These are phyloP conservation scores for Raphanus sativus DNA, from an alignment of 345 rosid species.

Conservation along the genomic window DNA sequence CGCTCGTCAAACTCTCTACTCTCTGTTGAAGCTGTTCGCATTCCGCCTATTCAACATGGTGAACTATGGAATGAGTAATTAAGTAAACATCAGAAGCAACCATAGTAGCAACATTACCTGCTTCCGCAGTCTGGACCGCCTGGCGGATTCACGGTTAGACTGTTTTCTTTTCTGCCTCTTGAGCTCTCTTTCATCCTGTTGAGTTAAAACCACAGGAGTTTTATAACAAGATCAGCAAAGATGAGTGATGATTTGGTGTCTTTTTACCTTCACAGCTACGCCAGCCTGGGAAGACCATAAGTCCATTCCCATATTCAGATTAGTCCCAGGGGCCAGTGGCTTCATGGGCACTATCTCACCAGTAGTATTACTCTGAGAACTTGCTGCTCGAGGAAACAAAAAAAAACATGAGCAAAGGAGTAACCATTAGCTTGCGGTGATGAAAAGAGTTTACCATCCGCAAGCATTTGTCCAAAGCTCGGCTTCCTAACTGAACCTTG, in stretches of 20 bases:
- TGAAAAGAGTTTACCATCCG: conserved; percentile 57
- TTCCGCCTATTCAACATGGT: conserved; percentile 56
- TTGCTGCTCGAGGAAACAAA: conserved; percentile 50
- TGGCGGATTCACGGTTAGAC: conserved; percentile 95
- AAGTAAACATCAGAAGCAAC: conserved; percentile 1
- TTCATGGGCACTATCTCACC: conserved; percentile 59
- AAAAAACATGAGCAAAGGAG: not conserved
- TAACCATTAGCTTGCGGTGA: not conserved
- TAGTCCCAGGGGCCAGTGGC: conserved; percentile 68
- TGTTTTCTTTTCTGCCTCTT: conserved; percentile 96
- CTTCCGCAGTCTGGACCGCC: conserved; percentile 94
- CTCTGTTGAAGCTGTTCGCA: conserved; percentile 87
- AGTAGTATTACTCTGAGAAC: conserved; percentile 52
- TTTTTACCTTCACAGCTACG: conserved; percentile 57
- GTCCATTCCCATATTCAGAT: conserved; percentile 90
- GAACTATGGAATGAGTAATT: not conserved
- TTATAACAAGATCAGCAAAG: conserved; percentile 34
- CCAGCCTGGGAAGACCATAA: conserved; percentile 72
- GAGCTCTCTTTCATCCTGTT: conserved; percentile 88
- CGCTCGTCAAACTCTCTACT: conserved; percentile 64
- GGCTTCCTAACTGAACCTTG: conserved; percentile 57
- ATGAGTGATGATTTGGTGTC: conserved; percentile 43
- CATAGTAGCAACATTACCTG: conserved; percentile 54
- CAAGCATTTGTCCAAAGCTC: conserved; percentile 77
- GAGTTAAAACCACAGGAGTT: conserved; percentile 8